Evolutionary conservation across 129 eudicot species (phyloP), one percentile per base, ranked within the genome.

Genomic region (Arctium lappa): DNA sequence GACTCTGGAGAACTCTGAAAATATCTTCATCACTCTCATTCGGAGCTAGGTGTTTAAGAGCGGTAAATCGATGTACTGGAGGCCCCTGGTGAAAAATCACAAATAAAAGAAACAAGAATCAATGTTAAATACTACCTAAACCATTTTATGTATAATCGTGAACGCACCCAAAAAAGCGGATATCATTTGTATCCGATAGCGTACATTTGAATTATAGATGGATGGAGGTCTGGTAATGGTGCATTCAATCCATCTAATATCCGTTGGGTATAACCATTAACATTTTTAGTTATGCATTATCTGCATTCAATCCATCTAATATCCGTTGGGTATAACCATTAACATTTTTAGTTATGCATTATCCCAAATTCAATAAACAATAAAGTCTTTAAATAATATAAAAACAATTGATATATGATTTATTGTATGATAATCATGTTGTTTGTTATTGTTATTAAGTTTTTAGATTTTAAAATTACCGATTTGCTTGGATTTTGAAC

Each of bases 1-100:
- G 83, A 38, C 80, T 80, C 69, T 83, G 79, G 30, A 95, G 89
- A 69, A 90, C 87, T 80, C 9, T 75, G 69, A 91, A 83, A 75
- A 93, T 86, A 65, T 86, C 94, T 80, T 88, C 93, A 69, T 79
- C 90, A 16, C 88, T 36, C 8, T 86, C 83, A 81, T 88, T 85
- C 15, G 92, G 95, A 69, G 97, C 99, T 70, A 91, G 86, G 87
- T 95, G 87, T 86, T 83, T 93, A 72, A 95, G 85, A 81, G 90
- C 84, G 11, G 76, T 86, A 75, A 93, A 92, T 16, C 97, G 89
- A 65, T 90, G 91, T 46, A 87, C 75, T 15, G 87, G 86, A 75
- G 90, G 89, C 40, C 91, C 98, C 98, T 95, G 73, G 76, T 66
- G 27, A 75, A 31, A 60, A 78, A 5, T 50, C 7, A 36, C 1